Conservation (phyloP, 495 filamentous ascomycete genomes). For the Penicillium lividum region DNA sequence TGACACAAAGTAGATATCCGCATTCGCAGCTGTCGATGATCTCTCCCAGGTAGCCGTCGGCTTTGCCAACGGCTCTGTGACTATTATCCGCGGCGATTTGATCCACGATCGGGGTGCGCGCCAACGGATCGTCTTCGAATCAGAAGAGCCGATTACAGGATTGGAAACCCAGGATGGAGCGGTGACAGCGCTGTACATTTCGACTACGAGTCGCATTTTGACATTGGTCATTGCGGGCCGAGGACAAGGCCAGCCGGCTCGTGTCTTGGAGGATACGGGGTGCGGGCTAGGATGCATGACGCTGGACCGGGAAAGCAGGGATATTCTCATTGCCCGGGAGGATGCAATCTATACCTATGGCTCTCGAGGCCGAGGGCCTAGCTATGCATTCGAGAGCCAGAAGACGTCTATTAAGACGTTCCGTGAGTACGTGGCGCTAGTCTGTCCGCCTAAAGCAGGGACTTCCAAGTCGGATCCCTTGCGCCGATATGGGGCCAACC, state of each 20-base stretch:
- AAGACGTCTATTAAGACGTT: conserved; percentile 82
- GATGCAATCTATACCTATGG: conserved; percentile 96
- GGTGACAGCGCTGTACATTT: conserved; percentile 84
- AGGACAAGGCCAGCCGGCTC: conserved; percentile 85
- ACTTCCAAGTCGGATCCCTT: conserved; percentile 52
- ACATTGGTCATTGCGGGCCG: conserved; percentile 82
- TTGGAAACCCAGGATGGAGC: conserved; percentile 56
- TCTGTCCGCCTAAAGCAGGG: conserved; percentile 76
- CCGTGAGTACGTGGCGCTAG: conserved; percentile 82
- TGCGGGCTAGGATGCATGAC: conserved; percentile 94
- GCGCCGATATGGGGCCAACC: conserved; percentile 65
- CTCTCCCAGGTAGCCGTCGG: conserved; percentile 90
- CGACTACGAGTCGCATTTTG: conserved; percentile 86
- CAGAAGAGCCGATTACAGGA: conserved; percentile 93
- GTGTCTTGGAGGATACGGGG: conserved; percentile 82
- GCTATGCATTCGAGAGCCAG: conserved; percentile 84
- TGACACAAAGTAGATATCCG: conserved; percentile 67
- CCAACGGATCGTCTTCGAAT: conserved; percentile 94
- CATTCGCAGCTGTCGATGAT: conserved; percentile 82
- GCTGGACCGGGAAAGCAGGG: conserved; percentile 71
- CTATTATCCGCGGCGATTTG: conserved; percentile 88
- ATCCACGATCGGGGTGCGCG: conserved; percentile 96
- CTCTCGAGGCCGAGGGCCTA: conserved; percentile 77
- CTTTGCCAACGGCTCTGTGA: conserved; percentile 94
- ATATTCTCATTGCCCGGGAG: conserved; percentile 86